These are phyloP conservation scores for Phaeosphaeria sp. DNA, from an alignment of 2,329 filamentous ascomycete genomes.

Conservation along the genomic window DNA sequence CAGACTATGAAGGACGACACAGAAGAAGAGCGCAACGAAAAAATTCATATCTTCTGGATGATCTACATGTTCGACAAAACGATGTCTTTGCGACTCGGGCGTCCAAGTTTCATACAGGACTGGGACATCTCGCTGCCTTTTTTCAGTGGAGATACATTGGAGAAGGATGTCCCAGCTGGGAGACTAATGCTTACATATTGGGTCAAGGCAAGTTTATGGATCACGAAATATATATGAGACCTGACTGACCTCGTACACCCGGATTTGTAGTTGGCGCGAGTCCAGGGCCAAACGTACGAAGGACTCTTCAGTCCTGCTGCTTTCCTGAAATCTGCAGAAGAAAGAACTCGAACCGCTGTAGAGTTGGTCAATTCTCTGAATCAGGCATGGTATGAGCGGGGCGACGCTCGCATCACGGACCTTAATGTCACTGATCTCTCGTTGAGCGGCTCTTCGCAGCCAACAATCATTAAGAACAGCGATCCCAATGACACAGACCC, in stretches of 20 bases:
- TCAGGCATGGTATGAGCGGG: slow-evolving; percentile 36
- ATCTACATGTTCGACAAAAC: slow-evolving; percentile 50
- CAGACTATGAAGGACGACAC: slow-evolving; percentile 44
- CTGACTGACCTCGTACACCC: too few relatives aligned
- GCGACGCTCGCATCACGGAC: slow-evolving; percentile 26
- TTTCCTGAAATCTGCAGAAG: slow-evolving; percentile 32
- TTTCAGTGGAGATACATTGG: slow-evolving; percentile 11
- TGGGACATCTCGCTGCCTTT: slow-evolving; percentile 46
- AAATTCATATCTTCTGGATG: slow-evolving; percentile 46
- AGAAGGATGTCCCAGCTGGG: slow-evolving; percentile 12
- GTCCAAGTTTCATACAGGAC: slow-evolving; percentile 47
- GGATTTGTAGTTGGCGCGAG: too few relatives aligned
- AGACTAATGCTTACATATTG: slow-evolving; percentile 40
- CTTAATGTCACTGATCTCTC: slow-evolving; percentile 2
- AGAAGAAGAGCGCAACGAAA: slow-evolving; percentile 33
- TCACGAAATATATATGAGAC: too few relatives aligned
- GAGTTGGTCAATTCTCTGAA: slow-evolving; percentile 38
- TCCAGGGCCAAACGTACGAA: slow-evolving; percentile 47
- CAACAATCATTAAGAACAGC: slow-evolving; percentile 4
- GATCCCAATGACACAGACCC: slow-evolving; percentile 33
- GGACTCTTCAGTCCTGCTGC: slow-evolving; percentile 47
- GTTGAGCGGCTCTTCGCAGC: slow-evolving; percentile 2
- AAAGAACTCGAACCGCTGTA: slow-evolving; percentile 33
- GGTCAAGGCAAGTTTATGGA: too few relatives aligned
- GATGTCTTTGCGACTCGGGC: slow-evolving; percentile 46